Percentiles rank a stretch among this genome's conserved stretches.
Evolutionary conservation across 306 rosid species (phyloP).

Genomic region (Corylus heterophylla): DNA sequence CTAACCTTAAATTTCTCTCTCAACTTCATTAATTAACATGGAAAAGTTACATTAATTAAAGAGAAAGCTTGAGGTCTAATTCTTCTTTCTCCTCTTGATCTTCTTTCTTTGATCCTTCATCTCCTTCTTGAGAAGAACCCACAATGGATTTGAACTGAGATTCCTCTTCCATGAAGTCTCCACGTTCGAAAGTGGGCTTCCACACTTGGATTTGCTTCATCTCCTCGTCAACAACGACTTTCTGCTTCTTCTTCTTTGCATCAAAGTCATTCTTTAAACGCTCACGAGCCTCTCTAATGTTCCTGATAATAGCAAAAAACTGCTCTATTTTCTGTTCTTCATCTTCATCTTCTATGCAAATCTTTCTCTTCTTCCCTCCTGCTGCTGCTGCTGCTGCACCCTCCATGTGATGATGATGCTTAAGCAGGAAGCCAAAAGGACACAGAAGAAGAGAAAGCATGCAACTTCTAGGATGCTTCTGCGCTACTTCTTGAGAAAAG

Average conservation of each 20-base stretch:
- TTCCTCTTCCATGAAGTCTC: conserved; percentile 49
- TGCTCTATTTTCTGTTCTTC: conserved; percentile 53
- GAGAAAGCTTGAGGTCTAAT: conserved; percentile 48
- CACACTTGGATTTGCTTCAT: conserved; percentile 29
- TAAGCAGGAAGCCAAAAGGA: neutral
- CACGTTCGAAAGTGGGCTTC: conserved; percentile 51
- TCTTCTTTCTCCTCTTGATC: conserved; percentile 10
- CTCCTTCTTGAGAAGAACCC: conserved; percentile 2
- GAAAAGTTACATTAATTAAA: conserved; percentile 14
- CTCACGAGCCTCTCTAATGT: conserved; percentile 51
- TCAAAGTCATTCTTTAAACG: conserved; percentile 28
- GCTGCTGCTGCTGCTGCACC: conserved; percentile 6
- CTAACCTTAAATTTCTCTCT: too few species aligned
- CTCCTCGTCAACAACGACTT: neutral
- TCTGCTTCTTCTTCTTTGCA: neutral
- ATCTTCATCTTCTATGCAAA: conserved; percentile 8
- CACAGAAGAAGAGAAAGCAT: neutral
- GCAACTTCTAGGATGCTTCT: conserved; percentile 46
- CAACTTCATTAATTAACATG: too few species aligned
- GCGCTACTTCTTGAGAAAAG: neutral
- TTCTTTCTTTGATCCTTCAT: neutral
- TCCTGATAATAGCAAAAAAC: conserved; percentile 50
- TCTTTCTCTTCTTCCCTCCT: conserved; percentile 48
- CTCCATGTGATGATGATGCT: conserved; percentile 24
- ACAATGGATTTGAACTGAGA: neutral